Percentiles rank a stretch among this genome's conserved stretches.
These are phyloP conservation scores for Rugosomyces carneus DNA, from an alignment of 1,284 basidiomycete species.

Conservation along the genomic window DNA sequence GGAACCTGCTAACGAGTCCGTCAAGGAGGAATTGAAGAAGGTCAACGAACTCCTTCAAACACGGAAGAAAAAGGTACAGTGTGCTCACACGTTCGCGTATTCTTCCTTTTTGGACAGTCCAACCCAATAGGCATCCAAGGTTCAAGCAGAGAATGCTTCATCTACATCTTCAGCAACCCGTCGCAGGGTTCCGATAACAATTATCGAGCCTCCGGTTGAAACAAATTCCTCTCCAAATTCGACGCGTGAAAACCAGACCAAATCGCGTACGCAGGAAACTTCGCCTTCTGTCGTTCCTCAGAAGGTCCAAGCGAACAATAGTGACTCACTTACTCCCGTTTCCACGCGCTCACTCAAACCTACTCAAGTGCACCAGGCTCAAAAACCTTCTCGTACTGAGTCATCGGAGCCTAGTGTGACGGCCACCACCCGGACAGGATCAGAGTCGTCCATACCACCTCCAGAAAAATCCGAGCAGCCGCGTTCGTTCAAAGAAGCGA, in stretches of 20 bases:
- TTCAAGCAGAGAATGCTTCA: constrained; percentile 7
- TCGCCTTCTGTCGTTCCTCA: constrained; percentile 6
- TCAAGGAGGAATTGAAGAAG: constrained; percentile 49
- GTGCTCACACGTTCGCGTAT: not conserved
- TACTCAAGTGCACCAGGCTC: constrained; percentile 5
- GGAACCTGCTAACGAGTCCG: constrained; percentile 54
- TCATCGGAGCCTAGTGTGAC: not conserved
- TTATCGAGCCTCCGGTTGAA: constrained; percentile 45
- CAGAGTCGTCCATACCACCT: constrained; percentile 8
- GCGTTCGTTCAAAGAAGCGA: constrained; percentile 46
- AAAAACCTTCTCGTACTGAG: not conserved
- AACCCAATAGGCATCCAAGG: constrained; percentile 2
- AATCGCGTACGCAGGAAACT: not conserved
- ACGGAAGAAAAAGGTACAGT: constrained; percentile 29
- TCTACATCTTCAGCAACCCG: constrained; percentile 26
- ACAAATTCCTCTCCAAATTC: constrained; percentile 10
- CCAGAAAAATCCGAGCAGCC: constrained; percentile 18
- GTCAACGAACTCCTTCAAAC: constrained; percentile 30
- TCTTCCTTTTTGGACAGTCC: no score
- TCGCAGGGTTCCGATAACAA: constrained; percentile 64
- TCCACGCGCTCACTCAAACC: constrained; percentile 28
- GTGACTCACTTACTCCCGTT: constrained; percentile 30
- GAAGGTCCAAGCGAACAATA: constrained; percentile 7
- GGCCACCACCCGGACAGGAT: not conserved
- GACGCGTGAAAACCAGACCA: not conserved